Percentiles rank a stretch among this genome's conserved stretches.
phyloP scores from a whole-genome alignment of 129 eudicot species.

The Flaveria trinervia region DNA sequence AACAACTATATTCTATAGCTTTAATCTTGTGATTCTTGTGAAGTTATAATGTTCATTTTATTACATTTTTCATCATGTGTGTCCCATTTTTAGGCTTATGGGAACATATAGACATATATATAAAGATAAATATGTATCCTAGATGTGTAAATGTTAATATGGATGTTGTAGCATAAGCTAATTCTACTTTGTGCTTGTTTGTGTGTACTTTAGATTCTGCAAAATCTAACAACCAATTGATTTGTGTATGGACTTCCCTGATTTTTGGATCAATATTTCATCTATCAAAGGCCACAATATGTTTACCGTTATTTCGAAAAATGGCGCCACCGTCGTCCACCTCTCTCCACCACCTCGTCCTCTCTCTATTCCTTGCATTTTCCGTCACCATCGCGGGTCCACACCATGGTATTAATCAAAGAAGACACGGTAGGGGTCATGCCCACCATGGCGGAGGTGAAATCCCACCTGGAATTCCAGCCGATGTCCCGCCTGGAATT shows the following conservation, averaged over 20 bases:
- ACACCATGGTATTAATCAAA: background rate
- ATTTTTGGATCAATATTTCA: conserved; percentile 30
- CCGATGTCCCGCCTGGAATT: background rate
- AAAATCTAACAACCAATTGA: conserved; percentile 32
- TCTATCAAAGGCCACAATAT: conserved; percentile 29
- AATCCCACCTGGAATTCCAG: background rate
- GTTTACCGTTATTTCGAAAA: conserved; percentile 12
- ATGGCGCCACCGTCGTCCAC: conserved; percentile 25
- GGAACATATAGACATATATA: conserved; percentile 12
- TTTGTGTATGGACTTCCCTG: conserved; percentile 35
- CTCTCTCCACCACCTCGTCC: conserved; percentile 31
- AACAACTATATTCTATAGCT: conserved; percentile 20
- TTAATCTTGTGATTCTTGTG: conserved; percentile 27
- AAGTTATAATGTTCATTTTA: conserved; percentile 31
- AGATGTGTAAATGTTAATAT: conserved; percentile 14
- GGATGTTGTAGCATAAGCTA: conserved; percentile 24
- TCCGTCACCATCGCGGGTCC: conserved; percentile 21
- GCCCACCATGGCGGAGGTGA: background rate
- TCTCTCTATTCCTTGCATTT: conserved; percentile 30
- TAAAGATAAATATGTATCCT: conserved; percentile 15
- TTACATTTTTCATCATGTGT: conserved; percentile 18
- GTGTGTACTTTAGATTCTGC: conserved; percentile 22
- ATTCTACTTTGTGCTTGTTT: conserved; percentile 24
- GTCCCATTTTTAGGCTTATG: conserved; percentile 22
- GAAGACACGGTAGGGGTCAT: conserved; percentile 8